Percentiles rank a stretch among this genome's conserved stretches.
These are phyloP conservation scores for Podospora pseudocomata DNA, from an alignment of 495 filamentous ascomycete genomes.

Conservation along the genomic window DNA sequence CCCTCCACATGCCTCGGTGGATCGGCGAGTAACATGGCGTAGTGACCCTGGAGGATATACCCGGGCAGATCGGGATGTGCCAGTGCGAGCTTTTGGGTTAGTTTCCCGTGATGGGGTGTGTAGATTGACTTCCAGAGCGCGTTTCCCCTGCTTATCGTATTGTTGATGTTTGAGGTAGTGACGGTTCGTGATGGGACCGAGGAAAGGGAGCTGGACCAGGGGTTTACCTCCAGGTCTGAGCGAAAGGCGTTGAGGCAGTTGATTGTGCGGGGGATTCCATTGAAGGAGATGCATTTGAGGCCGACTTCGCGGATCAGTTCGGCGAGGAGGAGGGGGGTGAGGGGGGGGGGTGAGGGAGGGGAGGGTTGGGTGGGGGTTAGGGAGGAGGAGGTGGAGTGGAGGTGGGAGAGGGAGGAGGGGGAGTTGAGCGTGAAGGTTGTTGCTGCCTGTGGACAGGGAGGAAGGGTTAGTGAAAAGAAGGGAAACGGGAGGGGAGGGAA, in stretches of 20 bases:
- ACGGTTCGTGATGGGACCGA: conserved; percentile 49
- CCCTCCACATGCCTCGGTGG: conserved; percentile 43
- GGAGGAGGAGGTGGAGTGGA: conserved; percentile 42
- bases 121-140: conserved; percentile 71
- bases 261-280: conserved; percentile 77
- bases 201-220: conserved; percentile 38
- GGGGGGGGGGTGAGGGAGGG: conserved; percentile 23
- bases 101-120: conserved; percentile 63
- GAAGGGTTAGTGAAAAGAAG: neutral
- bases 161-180: conserved; percentile 47
- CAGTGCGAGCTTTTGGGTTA: conserved; percentile 60
- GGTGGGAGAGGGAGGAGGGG: conserved; percentile 30
- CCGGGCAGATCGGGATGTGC: conserved; percentile 76
- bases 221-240: conserved; percentile 50
- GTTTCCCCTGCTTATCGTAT: conserved; percentile 53
- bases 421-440: conserved; percentile 40
- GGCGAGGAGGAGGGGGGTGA: conserved; percentile 52
- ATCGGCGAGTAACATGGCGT: conserved; percentile 65
- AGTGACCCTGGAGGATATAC: conserved; percentile 67
- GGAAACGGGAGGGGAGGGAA: neutral
- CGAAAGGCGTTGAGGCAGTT: conserved; percentile 70
- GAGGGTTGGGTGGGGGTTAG: conserved; percentile 46
- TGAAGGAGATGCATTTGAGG: conserved; percentile 80
- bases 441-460: conserved; percentile 27
- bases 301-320: conserved; percentile 77